Base-by-base conservation (phyloP, 1,139 yeast genomes). In the Pichia cactophila region DNA sequence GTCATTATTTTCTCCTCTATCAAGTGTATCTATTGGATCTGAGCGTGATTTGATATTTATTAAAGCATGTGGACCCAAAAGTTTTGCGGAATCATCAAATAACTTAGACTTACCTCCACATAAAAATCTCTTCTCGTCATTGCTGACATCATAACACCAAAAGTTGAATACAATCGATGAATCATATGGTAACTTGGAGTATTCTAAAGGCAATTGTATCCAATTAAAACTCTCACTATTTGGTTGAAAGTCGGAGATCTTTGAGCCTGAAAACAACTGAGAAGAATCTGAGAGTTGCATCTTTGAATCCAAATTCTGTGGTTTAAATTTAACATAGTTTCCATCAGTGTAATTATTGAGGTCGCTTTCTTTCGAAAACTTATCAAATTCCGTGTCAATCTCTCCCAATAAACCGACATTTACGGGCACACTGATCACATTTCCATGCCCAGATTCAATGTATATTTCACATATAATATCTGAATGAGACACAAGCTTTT, bases 201-300 rank as follows among this genome's bases (percentile, higher is more conserved):
- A 80, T 52, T 74, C 73, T 7, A 89, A 75, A 0, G 97, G 92
- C 45, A 92, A 65, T 44, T 77, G 73, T 33, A 88, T 65, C 82
- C 86, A 81, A 10, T 42, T 45, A 11, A 31, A 16, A 17, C 36
- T 28, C 5, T 43, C 39, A 20, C 11, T 26, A 23, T 16, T 5
- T 35, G 5, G 23, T n/a, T 14, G 17, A 33, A 31, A 11, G 41
- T 20, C 5, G 35, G 11, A 28, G 16, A 20, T 41, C 2, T 37
- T 17, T 7, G 36, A 41, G 1, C 47, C 20, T 10, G 45, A 41
- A 31, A 17, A 16, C 4, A 46, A 35, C 1, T 45, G 26, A 4
- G 44, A 33, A 5, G 26, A n/a, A 8, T 29, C 39, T 35, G 33
- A 42, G 2, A 40, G n/a, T 8, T 28, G 29, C 16, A 29, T 14